phyloP scores from a whole-genome alignment of 345 rosid genomes.

The Trapa bicornis region DNA sequence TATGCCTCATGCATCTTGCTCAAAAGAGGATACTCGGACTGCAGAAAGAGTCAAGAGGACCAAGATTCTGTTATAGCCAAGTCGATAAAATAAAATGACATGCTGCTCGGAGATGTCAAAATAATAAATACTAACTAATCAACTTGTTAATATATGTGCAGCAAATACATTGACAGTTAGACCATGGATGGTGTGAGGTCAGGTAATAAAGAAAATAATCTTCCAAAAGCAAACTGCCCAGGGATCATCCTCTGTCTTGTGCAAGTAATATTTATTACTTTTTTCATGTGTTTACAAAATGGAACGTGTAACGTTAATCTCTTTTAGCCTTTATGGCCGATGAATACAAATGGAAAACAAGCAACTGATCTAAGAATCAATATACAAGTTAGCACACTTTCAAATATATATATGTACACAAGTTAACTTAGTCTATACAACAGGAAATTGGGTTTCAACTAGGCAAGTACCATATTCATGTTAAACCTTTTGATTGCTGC shows the following conservation, averaged over 20 bases:
- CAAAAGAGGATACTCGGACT: constrained; percentile 51
- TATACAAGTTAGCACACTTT: neutral
- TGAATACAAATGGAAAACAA: neutral
- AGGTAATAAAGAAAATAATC: neutral
- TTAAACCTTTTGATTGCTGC: constrained; percentile 39
- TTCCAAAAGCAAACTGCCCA: neutral
- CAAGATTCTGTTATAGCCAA: neutral
- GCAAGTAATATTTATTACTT: neutral
- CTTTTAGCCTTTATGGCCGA: neutral
- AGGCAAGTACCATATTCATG: constrained; percentile 56
- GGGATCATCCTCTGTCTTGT: neutral
- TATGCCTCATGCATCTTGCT: constrained; percentile 48
- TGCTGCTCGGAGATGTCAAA: neutral
- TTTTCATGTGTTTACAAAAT: neutral
- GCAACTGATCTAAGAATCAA: neutral
- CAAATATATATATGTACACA: too few relatives aligned
- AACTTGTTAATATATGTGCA: neutral
- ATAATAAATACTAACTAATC: neutral
- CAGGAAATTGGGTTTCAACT: neutral
- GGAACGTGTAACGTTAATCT: neutral
- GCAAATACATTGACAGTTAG: neutral
- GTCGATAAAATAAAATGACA: neutral
- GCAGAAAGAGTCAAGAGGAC: constrained; percentile 7
- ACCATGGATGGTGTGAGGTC: neutral
- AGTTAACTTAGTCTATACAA: too few relatives aligned